These are phyloP conservation scores for Chytriomyces sp. DNA, from an alignment of 192 early-diverging fungal species.

Conservation along the genomic window DNA sequence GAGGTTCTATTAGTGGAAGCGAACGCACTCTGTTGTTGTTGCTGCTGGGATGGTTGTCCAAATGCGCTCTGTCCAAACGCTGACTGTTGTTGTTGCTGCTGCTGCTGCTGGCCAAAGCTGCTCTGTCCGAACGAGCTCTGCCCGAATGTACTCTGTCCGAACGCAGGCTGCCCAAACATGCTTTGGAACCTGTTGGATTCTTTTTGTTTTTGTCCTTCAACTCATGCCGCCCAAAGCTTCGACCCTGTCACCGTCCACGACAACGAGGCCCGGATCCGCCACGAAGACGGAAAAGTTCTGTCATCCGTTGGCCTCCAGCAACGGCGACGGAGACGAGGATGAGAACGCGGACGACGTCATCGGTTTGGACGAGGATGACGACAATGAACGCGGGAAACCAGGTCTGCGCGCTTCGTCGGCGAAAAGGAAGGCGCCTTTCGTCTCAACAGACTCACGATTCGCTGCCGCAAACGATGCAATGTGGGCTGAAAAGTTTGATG, in stretches of 20 bases:
- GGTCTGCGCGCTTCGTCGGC: not conserved
- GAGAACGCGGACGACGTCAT: no score
- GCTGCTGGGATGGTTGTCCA: not conserved
- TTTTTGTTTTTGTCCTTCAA: not conserved
- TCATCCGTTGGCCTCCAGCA: constrained; percentile 4
- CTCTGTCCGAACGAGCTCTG: not conserved
- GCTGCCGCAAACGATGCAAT: constrained; percentile 3
- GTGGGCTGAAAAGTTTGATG: not conserved
- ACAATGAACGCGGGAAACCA: not conserved
- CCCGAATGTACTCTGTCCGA: not conserved
- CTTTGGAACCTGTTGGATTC: not conserved
- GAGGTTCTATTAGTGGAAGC: no score
- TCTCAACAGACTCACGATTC: constrained; percentile 10
- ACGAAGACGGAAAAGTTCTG: constrained; percentile 4
- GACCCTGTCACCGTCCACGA: no score
- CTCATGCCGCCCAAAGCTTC: no score
- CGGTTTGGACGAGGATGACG: not conserved
- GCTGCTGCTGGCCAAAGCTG: not conserved
- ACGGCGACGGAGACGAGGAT: constrained; percentile 1
- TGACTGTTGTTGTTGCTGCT: not conserved
- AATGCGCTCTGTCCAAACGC: not conserved
- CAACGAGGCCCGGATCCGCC: no score
- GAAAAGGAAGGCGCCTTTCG: not conserved
- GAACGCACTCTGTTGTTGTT: no score
- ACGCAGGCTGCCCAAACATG: not conserved